Conservation (phyloP, 106 monocot genomes). For the Apostasia shenzhenica region DNA sequence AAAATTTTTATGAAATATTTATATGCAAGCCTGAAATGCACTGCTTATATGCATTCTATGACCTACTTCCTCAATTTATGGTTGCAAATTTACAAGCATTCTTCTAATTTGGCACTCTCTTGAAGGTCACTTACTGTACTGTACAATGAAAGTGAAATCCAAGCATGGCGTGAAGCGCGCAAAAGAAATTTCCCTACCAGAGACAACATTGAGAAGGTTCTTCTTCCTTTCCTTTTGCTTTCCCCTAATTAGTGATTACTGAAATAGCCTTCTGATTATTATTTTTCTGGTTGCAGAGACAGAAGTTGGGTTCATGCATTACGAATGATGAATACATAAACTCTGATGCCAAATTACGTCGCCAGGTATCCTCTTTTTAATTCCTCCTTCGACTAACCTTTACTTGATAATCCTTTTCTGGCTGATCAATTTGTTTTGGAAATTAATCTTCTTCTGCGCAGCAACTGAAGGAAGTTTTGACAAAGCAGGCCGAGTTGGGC, state of each 20-base stretch:
- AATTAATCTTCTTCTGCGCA: constrained; percentile 16
- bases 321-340: constrained; percentile 15
- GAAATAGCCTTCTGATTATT: neutral
- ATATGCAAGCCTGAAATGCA: too few species aligned
- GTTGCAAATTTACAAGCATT: too few species aligned
- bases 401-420: neutral
- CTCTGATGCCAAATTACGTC: constrained; percentile 32
- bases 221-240: neutral
- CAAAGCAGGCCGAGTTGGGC: constrained; percentile 82
- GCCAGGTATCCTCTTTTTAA: constrained; percentile 45
- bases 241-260: neutral
- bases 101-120: constrained; percentile 11
- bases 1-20: too few species aligned
- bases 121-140: constrained; percentile 25
- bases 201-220: constrained; percentile 48
- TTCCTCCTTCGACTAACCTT: neutral
- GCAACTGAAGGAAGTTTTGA: constrained; percentile 87
- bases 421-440: neutral
- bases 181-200: constrained; percentile 76
- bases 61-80: too few species aligned
- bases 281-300: constrained; percentile 40
- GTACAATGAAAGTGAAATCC: constrained; percentile 59
- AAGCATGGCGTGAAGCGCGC: constrained; percentile 79
- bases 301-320: constrained; percentile 29
- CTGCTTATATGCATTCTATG: too few species aligned